Evolutionary conservation across 1,139 yeast genomes (phyloP).

Genomic region (Pichia sp.): DNA sequence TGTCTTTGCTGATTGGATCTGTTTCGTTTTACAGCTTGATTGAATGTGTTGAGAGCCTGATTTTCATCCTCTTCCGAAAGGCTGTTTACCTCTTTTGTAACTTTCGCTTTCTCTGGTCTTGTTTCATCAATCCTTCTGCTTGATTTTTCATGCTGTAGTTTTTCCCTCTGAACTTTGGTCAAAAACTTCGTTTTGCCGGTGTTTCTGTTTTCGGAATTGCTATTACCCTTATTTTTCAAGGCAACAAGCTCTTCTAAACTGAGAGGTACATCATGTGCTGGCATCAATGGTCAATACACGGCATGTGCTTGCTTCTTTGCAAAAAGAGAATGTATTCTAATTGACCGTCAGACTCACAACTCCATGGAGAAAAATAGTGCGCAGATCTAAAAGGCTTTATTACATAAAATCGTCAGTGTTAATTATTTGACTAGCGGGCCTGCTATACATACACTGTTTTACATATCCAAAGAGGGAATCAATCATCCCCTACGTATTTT

Average conservation of each 20-base stretch:
- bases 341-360: too few relatives aligned
- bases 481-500: conserved; percentile 16
- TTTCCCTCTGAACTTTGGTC: conserved; percentile 44
- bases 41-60: too few relatives aligned
- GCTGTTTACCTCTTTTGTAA: too few relatives aligned
- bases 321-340: too few relatives aligned
- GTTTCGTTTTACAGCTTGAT: conserved; percentile 15
- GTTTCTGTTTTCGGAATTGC: conserved; percentile 30
- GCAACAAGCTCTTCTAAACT: conserved; percentile 29
- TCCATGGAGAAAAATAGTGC: neutral
- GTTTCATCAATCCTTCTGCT: too few relatives aligned
- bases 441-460: neutral
- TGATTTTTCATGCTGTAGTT: conserved; percentile 30
- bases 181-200: conserved; percentile 40
- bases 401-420: neutral
- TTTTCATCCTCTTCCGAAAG: too few relatives aligned
- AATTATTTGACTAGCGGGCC: neutral
- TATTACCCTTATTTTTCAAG: conserved; percentile 2
- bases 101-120: too few relatives aligned
- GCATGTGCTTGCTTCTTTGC: too few relatives aligned
- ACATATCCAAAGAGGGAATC: neutral
- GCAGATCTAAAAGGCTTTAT: neutral
- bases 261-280: conserved; percentile 29
- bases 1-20: conserved; percentile 11
- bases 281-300: conserved; percentile 3